These are phyloP conservation scores for Clavispora carvajalis DNA, from an alignment of 805 yeast species.

Conservation along the genomic window DNA sequence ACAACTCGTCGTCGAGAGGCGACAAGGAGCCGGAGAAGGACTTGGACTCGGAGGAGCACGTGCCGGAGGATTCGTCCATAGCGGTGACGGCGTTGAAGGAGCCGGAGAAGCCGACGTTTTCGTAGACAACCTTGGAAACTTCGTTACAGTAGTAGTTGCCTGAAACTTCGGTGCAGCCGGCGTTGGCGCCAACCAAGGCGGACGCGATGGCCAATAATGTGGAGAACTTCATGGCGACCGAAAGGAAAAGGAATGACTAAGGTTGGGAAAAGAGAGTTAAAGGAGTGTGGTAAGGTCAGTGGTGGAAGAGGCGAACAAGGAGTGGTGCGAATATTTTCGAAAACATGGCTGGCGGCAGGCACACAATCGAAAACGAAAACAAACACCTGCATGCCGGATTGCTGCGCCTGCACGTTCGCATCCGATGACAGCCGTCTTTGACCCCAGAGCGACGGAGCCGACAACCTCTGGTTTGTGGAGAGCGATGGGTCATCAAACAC, in stretches of 20 bases:
- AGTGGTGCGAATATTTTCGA: constrained; percentile 5
- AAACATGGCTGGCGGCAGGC: constrained; percentile 1
- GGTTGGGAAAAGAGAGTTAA: constrained; percentile 3
- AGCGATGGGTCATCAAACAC: no score
- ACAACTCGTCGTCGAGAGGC: constrained; percentile 81
- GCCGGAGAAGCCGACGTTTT: constrained; percentile 80
- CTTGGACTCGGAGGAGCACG: constrained; percentile 54
- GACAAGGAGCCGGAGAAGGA: constrained; percentile 68
- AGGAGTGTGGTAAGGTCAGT: constrained; percentile 3
- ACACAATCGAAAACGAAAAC: not conserved
- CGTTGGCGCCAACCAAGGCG: constrained; percentile 21
- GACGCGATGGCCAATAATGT: constrained; percentile 14
- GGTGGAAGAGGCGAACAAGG: not conserved
- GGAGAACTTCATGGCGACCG: constrained; percentile 11
- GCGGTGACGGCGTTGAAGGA: constrained; percentile 71
- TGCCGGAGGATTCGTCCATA: constrained; percentile 69
- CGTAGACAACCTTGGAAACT: constrained; percentile 61
- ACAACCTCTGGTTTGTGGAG: no score
- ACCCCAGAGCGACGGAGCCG: no score
- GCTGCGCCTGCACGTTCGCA: not conserved
- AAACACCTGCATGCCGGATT: not conserved
- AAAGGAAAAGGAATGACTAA: constrained; percentile 2
- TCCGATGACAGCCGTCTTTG: no score
- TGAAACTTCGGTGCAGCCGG: constrained; percentile 41
- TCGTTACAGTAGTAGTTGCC: constrained; percentile 85